Evolutionary conservation across 2,329 filamentous ascomycete genomes (phyloP), one percentile per base, ranked within the genome.

Genomic region (Xylaria sp.): DNA sequence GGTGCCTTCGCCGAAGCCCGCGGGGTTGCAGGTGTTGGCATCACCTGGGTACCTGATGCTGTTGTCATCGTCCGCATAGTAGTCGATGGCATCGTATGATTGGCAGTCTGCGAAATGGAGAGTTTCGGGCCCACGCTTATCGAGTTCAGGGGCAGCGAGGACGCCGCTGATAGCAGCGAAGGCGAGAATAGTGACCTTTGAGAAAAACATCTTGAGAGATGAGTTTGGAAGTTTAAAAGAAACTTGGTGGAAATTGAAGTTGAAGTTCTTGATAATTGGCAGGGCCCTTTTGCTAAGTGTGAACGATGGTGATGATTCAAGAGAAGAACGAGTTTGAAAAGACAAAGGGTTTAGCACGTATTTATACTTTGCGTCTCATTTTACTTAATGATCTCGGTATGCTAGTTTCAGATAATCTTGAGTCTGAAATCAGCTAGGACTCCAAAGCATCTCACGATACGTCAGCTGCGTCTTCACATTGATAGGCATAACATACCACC

Each of bases 41-140:
- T 62, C 53, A 10, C 59, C 59, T 23, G 48, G 59, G 59, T 42
- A 54, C 6, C 59, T 23, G 59, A 23, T 10, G 48, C 59, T 62
- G 59, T 62, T 54, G 59, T 62, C 59, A 11, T 62, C 59, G 36
- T 62, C 15, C 48, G 59, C 59, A 36, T 62, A 54, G 48, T 62
- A 62, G 48, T 62, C 48, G 36, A 62, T 9, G 23, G 59, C 48
- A 6, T 23, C 20, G 3, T 53, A 53, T 2, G 48, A 23, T 38
- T 10, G 6, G 59, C 48, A 62, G 10, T 62, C 59, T 11, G 59
- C 59, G 23, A 62, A 62, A 31, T 62, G 59, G 9, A 54, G 9
- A 5, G 48, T 62, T 11, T 62, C 59, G 9, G 59, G 59, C 9
- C 59, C 59, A 23, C 59, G 59, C 48, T 62, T 62, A 5, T 26